Percentiles rank a stretch among this genome's conserved stretches.
Evolutionary conservation across 495 filamentous ascomycete genomes (phyloP).

Genomic region (Penicillium angulare): DNA sequence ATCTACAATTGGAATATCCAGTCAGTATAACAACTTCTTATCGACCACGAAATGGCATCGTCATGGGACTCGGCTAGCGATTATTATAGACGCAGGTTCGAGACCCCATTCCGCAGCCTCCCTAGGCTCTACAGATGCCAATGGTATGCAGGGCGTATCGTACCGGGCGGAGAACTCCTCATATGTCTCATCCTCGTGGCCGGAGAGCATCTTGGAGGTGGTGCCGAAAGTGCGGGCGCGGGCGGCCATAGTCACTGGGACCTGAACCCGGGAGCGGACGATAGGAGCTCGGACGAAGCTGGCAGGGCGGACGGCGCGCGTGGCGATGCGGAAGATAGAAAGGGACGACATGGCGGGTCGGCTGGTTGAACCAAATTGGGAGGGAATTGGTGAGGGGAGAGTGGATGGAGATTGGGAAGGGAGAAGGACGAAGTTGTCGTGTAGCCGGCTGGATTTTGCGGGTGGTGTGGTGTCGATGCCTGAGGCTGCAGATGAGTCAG

Average conservation of each 20-base stretch:
- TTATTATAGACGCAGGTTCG: not conserved
- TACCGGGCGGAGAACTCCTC: conserved; percentile 99
- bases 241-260: conserved; percentile 48
- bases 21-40: conserved; percentile 17
- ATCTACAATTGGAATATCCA: conserved; percentile 56
- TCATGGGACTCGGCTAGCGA: conserved; percentile 12
- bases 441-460: conserved; percentile 45
- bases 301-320: conserved; percentile 62
- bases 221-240: conserved; percentile 67
- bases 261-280: conserved; percentile 57
- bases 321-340: conserved; percentile 67
- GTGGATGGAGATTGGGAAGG: conserved; percentile 30
- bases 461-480: conserved; percentile 43
- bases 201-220: conserved; percentile 54
- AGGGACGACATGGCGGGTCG: conserved; percentile 60
- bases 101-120: conserved; percentile 7
- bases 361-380: conserved; percentile 29
- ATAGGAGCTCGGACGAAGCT: conserved; percentile 57
- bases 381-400: conserved; percentile 31
- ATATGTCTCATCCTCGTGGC: conserved; percentile 88
- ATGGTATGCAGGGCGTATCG: conserved; percentile 38
- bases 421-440: conserved; percentile 35
- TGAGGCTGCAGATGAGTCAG: conserved; percentile 31
- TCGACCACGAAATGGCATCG: not conserved
- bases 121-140: conserved; percentile 17